A percentile compares a stretch with the other conserved stretches of the same genome.
These are phyloP conservation scores for Trichocomaceae sp. DNA, from an alignment of 2,329 filamentous ascomycete species.

Conservation along the genomic window DNA sequence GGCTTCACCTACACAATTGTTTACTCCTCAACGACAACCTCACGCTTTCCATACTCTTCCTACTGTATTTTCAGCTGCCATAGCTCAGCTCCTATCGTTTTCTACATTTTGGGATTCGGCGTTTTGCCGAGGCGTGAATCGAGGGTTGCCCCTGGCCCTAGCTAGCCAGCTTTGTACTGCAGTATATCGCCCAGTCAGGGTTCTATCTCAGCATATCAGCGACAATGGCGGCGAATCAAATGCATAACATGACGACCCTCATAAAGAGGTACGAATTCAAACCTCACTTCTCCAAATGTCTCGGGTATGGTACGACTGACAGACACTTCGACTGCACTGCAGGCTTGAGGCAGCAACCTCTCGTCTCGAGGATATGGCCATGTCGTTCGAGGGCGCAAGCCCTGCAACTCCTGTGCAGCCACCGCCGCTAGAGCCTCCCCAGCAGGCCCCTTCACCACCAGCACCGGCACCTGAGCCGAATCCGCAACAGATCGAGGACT, in stretches of 20 bases:
- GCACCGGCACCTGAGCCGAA: slow-evolving; percentile 53
- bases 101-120: background rate
- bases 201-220: slow-evolving; percentile 5
- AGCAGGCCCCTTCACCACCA: slow-evolving; percentile 37
- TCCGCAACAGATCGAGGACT: slow-evolving; percentile 77
- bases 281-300: slow-evolving; percentile 14
- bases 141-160: background rate
- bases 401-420: slow-evolving; percentile 23
- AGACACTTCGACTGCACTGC: slow-evolving; percentile 25
- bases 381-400: slow-evolving; percentile 53
- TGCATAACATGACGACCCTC: slow-evolving; percentile 94
- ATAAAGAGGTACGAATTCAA: slow-evolving; percentile 76
- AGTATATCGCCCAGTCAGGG: background rate
- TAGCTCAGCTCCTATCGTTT: background rate
- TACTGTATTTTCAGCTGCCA: background rate
- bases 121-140: background rate
- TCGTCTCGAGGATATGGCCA: slow-evolving; percentile 90
- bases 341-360: slow-evolving; percentile 97
- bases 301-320: slow-evolving; percentile 6
- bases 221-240: slow-evolving; percentile 66
- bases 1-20: background rate
- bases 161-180: background rate
- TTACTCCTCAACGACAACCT: background rate
- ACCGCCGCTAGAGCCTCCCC: slow-evolving; percentile 21
- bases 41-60: background rate